Evolutionary conservation across 768 basidiomycete species (phyloP).

Genomic region (Mrakia gelida): DNA sequence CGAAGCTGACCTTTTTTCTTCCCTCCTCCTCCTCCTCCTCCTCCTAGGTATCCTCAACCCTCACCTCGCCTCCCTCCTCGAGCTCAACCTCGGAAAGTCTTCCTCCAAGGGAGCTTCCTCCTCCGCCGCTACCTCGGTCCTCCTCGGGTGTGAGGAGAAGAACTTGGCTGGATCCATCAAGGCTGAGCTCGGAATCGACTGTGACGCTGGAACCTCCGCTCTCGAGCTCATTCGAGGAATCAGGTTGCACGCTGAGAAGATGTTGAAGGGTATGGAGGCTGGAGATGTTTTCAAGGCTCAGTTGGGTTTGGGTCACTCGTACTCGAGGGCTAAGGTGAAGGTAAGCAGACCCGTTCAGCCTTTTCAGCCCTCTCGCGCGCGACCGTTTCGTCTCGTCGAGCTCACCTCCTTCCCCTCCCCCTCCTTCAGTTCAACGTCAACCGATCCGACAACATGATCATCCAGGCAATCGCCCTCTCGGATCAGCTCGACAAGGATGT

Average conservation of each 20-base stretch:
- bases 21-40: neutral
- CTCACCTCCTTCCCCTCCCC: neutral
- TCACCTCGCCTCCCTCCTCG: conserved; percentile 73
- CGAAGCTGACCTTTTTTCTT: conserved; percentile 1
- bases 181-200: conserved; percentile 86
- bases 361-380: neutral
- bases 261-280: conserved; percentile 85
- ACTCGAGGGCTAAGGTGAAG: conserved; percentile 60
- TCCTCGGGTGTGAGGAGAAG: conserved; percentile 64
- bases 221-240: conserved; percentile 93
- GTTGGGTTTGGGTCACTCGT: conserved; percentile 90
- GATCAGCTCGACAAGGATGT: conserved; percentile 99
- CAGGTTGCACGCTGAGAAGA: conserved; percentile 75
- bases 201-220: conserved; percentile 57
- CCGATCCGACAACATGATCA: conserved; percentile 99
- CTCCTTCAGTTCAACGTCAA: conserved; percentile 86
- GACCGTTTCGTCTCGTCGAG: neutral
- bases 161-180: conserved; percentile 80
- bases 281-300: conserved; percentile 96
- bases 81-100: conserved; percentile 84
- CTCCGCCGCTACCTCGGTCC: conserved; percentile 48
- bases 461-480: conserved; percentile 94
- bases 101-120: conserved; percentile 76
- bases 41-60: conserved; percentile 76
- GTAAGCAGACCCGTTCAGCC: conserved; percentile 1